Evolutionary conservation across 257 asterid species (phyloP).

Genomic region (Rehmannia glutinosa): DNA sequence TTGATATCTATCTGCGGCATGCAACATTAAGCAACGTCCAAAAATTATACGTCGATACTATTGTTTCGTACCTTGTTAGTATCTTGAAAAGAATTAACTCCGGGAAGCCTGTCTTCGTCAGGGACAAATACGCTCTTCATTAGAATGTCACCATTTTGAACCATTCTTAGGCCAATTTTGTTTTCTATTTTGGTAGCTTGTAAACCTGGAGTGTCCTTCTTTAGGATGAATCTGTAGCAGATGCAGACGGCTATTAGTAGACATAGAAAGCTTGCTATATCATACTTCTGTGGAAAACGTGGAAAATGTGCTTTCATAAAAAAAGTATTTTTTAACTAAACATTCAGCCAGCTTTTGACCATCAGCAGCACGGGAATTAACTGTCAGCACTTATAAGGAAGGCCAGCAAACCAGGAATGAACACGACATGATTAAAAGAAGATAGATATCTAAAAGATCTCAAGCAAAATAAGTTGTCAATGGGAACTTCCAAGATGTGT

Average conservation of each 20-base stretch:
- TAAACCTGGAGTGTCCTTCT: conserved; percentile 82
- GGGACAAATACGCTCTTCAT: conserved; percentile 78
- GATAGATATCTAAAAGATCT: not conserved
- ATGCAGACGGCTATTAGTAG: conserved; percentile 22
- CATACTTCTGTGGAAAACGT: not conserved
- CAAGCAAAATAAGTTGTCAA: not conserved
- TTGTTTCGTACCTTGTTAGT: conserved; percentile 68
- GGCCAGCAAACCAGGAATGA: not conserved
- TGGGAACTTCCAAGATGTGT: not conserved
- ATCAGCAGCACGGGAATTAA: not conserved
- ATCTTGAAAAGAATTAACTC: conserved; percentile 88
- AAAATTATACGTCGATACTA: not conserved
- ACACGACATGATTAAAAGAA: not conserved
- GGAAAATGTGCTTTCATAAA: not conserved
- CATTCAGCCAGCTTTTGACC: not conserved
- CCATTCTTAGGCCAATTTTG: conserved; percentile 87
- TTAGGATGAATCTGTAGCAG: conserved; percentile 63
- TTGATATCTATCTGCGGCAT: not conserved
- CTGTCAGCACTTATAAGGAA: not conserved
- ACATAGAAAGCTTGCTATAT: conserved; percentile 13
- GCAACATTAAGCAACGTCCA: not conserved
- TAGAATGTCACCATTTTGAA: conserved; percentile 92
- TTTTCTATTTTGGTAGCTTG: conserved; percentile 89
- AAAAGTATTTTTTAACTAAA: not conserved
- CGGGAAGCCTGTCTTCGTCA: conserved; percentile 89